These are phyloP conservation scores for Lachancea cidri DNA, from an alignment of 805 yeast genomes.

Conservation along the genomic window DNA sequence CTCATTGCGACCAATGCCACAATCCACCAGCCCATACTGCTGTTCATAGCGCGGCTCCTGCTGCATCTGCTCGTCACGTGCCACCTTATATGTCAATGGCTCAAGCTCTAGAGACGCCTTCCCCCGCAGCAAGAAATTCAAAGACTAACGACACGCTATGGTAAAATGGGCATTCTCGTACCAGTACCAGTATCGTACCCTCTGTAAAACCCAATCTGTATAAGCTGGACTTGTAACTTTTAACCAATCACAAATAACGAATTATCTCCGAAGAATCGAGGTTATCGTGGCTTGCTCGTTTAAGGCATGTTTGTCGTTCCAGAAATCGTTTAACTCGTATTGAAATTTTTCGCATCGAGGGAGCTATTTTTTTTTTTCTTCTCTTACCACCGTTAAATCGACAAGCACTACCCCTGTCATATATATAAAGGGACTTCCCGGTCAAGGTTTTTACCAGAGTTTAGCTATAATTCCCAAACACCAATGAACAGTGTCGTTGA, in stretches of 20 bases:
- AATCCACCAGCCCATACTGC: conserved; percentile 2
- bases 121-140: conserved; percentile 7
- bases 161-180: background rate
- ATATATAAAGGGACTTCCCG: conserved; percentile 1
- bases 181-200: no score
- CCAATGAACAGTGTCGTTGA: conserved; percentile 5
- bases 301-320: background rate
- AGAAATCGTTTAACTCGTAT: conserved; percentile 4
- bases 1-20: conserved; percentile 8
- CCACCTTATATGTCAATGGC: conserved; percentile 12
- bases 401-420: background rate
- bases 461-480: background rate
- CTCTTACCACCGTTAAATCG: conserved; percentile 2
- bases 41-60: background rate
- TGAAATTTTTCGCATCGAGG: conserved; percentile 7
- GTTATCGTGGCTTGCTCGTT: no score
- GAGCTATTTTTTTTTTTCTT: background rate
- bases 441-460: background rate
- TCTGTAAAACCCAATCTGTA: background rate
- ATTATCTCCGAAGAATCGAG: background rate
- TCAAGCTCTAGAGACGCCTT: conserved; percentile 21
- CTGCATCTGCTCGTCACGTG: conserved; percentile 7
- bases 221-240: background rate
- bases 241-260: background rate
- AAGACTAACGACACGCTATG: conserved; percentile 5